Conservation (phyloP, 108 stramenopile species). For the Cyclotella kingstonii region DNA sequence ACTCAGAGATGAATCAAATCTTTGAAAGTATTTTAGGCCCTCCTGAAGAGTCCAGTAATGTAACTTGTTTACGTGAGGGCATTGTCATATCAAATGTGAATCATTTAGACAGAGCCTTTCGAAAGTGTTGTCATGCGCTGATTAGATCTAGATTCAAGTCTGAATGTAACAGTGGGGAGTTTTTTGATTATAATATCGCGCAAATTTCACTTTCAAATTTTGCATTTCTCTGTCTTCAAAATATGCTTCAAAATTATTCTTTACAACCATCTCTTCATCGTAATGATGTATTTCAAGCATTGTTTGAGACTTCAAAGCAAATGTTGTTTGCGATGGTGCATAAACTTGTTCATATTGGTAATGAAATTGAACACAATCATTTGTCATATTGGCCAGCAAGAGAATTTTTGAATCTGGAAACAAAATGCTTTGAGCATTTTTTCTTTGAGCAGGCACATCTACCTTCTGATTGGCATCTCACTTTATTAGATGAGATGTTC, state of each 20-base stretch:
- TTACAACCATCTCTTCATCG: slow-evolving; percentile 2
- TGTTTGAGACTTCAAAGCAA: slow-evolving; percentile 8
- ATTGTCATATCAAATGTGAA: slow-evolving; percentile 10
- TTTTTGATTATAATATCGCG: not conserved
- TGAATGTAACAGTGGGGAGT: too few species aligned
- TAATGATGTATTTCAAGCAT: slow-evolving; percentile 10
- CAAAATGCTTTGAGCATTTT: slow-evolving; percentile 18
- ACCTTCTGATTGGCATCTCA: slow-evolving; percentile 29
- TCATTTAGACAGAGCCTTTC: slow-evolving; percentile 29
- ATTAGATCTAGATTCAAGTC: slow-evolving; percentile 10
- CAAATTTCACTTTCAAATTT: slow-evolving; percentile 26
- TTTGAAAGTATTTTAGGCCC: slow-evolving; percentile 21
- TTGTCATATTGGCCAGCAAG: slow-evolving; percentile 22
- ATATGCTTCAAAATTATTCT: slow-evolving; percentile 30
- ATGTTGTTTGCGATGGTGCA: slow-evolving; percentile 15
- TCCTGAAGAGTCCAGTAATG: not conserved
- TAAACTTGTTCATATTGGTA: slow-evolving; percentile 11
- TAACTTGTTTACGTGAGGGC: slow-evolving; percentile 3
- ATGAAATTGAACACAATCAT: slow-evolving; percentile 13
- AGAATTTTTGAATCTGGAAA: slow-evolving; percentile 17
- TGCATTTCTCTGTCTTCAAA: slow-evolving; percentile 37
- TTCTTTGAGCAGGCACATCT: slow-evolving; percentile 22
- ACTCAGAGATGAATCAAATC: slow-evolving; percentile 4
- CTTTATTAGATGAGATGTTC: not conserved
- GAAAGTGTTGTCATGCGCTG: slow-evolving; percentile 32